Percentiles rank a stretch among this genome's conserved stretches.
phyloP scores from a whole-genome alignment of 352 stramenopile species.

The Globisporangium sylvaticum region DNA sequence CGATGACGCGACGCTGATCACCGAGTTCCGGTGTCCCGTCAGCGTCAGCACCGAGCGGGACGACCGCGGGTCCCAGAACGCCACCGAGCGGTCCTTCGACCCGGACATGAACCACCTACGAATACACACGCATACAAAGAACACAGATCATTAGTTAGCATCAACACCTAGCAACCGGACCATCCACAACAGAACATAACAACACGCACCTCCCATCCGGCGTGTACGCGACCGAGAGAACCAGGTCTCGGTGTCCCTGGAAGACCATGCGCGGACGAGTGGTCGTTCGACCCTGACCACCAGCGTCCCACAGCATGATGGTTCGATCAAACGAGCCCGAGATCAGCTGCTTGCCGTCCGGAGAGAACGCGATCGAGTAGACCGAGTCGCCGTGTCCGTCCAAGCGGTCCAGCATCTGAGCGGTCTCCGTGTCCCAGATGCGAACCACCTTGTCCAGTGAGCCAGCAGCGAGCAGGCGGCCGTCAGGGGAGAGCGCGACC shows the following conservation, averaged over 20 bases:
- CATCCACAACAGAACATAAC: neutral
- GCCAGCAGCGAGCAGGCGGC: constrained; percentile 65
- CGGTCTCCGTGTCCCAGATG: constrained; percentile 83
- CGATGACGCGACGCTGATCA: constrained; percentile 86
- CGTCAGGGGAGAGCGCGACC: constrained; percentile 74
- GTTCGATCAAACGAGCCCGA: constrained; percentile 81
- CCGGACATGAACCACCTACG: constrained; percentile 83
- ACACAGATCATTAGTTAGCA: too few relatives aligned
- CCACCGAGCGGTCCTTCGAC: constrained; percentile 83
- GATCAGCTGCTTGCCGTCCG: constrained; percentile 85
- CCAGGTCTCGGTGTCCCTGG: constrained; percentile 86
- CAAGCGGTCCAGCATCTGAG: constrained; percentile 74
- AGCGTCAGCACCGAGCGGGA: constrained; percentile 79
- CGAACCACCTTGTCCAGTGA: constrained; percentile 85
- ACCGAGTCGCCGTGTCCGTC: constrained; percentile 85
- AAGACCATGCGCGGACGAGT: constrained; percentile 84
- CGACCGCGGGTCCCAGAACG: constrained; percentile 84
- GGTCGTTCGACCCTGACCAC: constrained; percentile 70
- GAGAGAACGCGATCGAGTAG: constrained; percentile 86
- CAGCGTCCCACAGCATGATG: constrained; percentile 87
- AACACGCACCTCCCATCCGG: constrained; percentile 83
- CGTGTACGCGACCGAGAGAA: constrained; percentile 83
- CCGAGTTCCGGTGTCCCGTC: constrained; percentile 83
- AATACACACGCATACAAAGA: neutral
- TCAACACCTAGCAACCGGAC: too few relatives aligned